Conservation (phyloP, 1,139 yeast species). For the Schwanniomyces etchellsii region DNA sequence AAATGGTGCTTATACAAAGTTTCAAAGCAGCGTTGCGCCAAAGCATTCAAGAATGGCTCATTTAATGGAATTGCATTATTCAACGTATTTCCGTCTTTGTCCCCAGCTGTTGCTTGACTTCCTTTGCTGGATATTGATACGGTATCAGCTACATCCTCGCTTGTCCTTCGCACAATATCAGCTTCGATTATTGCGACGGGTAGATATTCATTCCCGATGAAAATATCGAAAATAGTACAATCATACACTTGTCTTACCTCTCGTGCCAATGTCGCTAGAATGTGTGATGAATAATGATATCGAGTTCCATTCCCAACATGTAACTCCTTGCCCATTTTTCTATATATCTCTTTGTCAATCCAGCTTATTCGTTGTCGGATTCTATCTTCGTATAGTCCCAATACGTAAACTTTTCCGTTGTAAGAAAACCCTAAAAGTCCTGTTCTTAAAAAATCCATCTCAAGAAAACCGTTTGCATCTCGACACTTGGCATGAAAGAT, state of each 20-base stretch:
- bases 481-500: conserved; percentile 80
- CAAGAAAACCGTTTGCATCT: conserved; percentile 62
- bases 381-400: conserved; percentile 90
- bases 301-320: conserved; percentile 38
- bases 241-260: conserved; percentile 82
- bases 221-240: conserved; percentile 86
- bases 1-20: conserved; percentile 65
- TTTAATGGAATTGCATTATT: conserved; percentile 42
- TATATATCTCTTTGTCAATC: conserved; percentile 46
- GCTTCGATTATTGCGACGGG: conserved; percentile 89
- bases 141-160: conserved; percentile 20
- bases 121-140: conserved; percentile 8
- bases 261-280: conserved; percentile 74
- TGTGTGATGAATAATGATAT: conserved; percentile 82
- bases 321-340: conserved; percentile 25
- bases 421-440: conserved; percentile 85
- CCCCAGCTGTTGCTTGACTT: conserved; percentile 10
- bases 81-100: conserved; percentile 10
- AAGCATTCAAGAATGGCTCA: conserved; percentile 57
- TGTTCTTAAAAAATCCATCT: conserved; percentile 80
- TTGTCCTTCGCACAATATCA: conserved; percentile 49
- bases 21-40: conserved; percentile 72
- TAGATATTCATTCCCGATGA: conserved; percentile 76
- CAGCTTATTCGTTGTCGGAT: conserved; percentile 70
- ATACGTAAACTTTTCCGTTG: conserved; percentile 79